These are phyloP conservation scores for Vanderwaltozyma verrucispora DNA, from an alignment of 805 yeast genomes.

Conservation along the genomic window DNA sequence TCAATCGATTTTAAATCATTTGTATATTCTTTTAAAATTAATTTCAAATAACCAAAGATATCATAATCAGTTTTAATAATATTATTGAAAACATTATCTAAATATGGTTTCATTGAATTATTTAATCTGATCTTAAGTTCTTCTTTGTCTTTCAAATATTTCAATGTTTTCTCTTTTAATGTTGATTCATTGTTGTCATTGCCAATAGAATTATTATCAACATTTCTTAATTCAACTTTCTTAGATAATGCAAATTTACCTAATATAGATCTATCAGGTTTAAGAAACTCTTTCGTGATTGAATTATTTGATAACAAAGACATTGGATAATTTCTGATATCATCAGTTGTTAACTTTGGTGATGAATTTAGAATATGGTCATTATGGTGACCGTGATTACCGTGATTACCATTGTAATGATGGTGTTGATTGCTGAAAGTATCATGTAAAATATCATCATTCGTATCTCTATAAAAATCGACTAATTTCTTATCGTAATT, in stretches of 20 bases:
- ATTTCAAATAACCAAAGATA: constrained; percentile 10
- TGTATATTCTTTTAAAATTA: constrained; percentile 8
- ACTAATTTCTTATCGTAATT: constrained; percentile 9
- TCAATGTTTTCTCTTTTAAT: constrained; percentile 3
- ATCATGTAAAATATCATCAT: no score
- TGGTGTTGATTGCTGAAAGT: not conserved
- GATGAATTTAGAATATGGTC: no score
- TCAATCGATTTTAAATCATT: no score
- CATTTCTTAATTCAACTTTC: not conserved
- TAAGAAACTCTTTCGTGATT: not conserved
- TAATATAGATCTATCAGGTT: not conserved
- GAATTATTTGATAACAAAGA: constrained; percentile 12
- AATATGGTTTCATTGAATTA: constrained; percentile 14
- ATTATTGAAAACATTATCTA: constrained; percentile 3
- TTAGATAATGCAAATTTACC: not conserved
- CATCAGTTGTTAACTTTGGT: constrained; percentile 15
- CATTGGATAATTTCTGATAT: constrained; percentile 19
- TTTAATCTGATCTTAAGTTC: constrained; percentile 16
- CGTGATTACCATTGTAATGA: constrained; percentile 6
- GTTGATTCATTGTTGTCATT: no score
- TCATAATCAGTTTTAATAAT: constrained; percentile 22
- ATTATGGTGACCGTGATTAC: no score
- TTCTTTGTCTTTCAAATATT: constrained; percentile 14
- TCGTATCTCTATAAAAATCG: constrained; percentile 11
- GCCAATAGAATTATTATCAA: no score